Evolutionary conservation across 148 eudicot genomes (phyloP).

Genomic region (Persicaria maculosa): DNA sequence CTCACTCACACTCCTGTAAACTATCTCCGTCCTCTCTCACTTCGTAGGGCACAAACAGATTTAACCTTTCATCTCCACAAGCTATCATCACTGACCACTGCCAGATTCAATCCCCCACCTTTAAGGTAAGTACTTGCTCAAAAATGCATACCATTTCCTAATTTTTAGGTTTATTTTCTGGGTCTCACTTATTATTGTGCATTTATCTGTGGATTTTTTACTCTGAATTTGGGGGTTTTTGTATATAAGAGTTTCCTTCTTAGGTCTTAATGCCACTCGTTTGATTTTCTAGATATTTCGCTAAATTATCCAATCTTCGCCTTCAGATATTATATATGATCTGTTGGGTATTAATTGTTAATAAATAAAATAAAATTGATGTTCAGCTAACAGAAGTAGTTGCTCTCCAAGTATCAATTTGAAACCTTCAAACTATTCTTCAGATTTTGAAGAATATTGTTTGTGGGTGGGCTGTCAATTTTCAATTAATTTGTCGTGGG

Average conservation of each 20-base stretch:
- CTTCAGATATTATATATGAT: neutral
- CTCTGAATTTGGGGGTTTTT: neutral
- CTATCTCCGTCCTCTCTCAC: slow-evolving; percentile 1
- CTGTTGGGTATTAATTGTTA: slow-evolving; percentile 4
- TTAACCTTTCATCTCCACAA: neutral
- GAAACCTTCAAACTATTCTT: slow-evolving; percentile 7
- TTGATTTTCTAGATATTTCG: neutral
- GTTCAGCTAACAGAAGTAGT: slow-evolving; percentile 1
- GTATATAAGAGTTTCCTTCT: neutral
- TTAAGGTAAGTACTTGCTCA: no score
- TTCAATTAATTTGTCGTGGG: neutral
- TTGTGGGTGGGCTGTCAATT: slow-evolving; percentile 4
- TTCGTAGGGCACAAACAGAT: neutral
- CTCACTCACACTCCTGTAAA: neutral
- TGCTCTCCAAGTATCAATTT: slow-evolving; percentile 1
- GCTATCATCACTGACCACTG: neutral
- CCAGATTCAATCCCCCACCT: neutral
- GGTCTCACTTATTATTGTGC: neutral
- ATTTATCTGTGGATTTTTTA: neutral
- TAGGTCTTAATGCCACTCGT: slow-evolving; percentile 1
- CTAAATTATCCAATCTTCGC: neutral
- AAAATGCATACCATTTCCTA: neutral
- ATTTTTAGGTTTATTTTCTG: neutral
- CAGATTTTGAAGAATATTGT: neutral
- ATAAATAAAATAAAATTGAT: neutral